A percentile compares a stretch with the other conserved stretches of the same genome.
Conservation (phyloP, 345 rosid species). For the Carallia brachiata region DNA sequence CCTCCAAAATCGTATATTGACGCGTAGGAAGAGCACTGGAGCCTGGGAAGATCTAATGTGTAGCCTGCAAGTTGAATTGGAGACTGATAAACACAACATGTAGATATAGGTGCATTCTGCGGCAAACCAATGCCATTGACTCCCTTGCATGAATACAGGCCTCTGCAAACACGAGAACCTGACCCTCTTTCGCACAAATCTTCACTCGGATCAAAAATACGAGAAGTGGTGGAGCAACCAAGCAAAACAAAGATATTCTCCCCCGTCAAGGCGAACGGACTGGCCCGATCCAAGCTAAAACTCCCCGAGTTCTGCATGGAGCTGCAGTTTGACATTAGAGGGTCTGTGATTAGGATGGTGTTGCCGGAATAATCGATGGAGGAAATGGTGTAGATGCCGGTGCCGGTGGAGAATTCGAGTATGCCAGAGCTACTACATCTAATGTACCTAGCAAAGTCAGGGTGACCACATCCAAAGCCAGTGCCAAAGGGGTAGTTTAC, state of each 20-base stretch:
- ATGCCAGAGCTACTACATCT: slow-evolving; percentile 44
- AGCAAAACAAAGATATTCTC: slow-evolving; percentile 55
- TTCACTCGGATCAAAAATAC: slow-evolving; percentile 50
- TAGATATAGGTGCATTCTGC: slow-evolving; percentile 47
- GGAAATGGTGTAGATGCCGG: slow-evolving; percentile 46
- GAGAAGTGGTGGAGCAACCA: slow-evolving; percentile 64
- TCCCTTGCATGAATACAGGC: slow-evolving; percentile 64
- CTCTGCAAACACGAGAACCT: slow-evolving; percentile 53
- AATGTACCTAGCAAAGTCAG: slow-evolving; percentile 47
- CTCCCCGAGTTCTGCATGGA: slow-evolving; percentile 68
- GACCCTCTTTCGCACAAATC: slow-evolving; percentile 57
- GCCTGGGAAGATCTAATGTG: slow-evolving; percentile 57
- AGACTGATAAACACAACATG: slow-evolving; percentile 61
- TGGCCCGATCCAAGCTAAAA: slow-evolving; percentile 49
- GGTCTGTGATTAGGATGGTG: slow-evolving; percentile 42
- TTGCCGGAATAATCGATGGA: slow-evolving; percentile 50
- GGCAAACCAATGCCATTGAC: slow-evolving; percentile 56
- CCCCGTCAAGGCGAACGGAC: slow-evolving; percentile 50
- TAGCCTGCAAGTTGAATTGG: slow-evolving; percentile 48
- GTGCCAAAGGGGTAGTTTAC: slow-evolving; percentile 55
- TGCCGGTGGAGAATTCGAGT: slow-evolving; percentile 53
- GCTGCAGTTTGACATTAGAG: slow-evolving; percentile 63
- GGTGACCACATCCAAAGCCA: slow-evolving; percentile 56
- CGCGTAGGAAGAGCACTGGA: slow-evolving; percentile 61
- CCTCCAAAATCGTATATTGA: slow-evolving; percentile 55